A percentile compares a stretch with the other conserved stretches of the same genome.
Evolutionary conservation across 345 rosid species (phyloP).

Genomic region (Erucastrum elatum): DNA sequence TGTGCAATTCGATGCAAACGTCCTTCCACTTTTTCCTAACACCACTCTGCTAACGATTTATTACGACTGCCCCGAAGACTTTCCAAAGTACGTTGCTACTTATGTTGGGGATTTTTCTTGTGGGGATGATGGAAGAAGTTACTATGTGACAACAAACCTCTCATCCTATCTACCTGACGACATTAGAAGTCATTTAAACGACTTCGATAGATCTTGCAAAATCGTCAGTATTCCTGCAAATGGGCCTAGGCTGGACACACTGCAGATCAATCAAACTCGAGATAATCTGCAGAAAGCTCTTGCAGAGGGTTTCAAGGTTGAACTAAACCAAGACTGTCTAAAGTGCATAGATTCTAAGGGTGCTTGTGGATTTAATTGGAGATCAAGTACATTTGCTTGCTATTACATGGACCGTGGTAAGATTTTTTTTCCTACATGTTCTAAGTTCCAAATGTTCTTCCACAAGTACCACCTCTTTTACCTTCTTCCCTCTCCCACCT

Average conservation of each 20-base stretch:
- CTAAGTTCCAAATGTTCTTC: not conserved
- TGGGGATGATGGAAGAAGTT: not conserved
- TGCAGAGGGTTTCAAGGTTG: not conserved
- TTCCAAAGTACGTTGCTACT: not conserved
- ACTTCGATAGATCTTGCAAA: not conserved
- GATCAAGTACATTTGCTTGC: conserved; percentile 18
- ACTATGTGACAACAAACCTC: not conserved
- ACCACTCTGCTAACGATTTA: conserved; percentile 29
- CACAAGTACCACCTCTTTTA: not conserved
- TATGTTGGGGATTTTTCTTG: not conserved
- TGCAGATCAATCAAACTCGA: not conserved
- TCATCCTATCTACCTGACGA: not conserved
- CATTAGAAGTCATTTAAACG: no score
- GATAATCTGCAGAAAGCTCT: conserved; percentile 20
- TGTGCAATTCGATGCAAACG: not conserved
- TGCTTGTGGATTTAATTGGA: conserved; percentile 36
- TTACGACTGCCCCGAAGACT: conserved; percentile 25
- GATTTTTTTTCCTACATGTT: not conserved
- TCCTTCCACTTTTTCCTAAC: not conserved
- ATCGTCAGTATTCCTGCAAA: conserved; percentile 22
- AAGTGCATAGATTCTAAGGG: conserved; percentile 18
- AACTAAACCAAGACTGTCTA: conserved; percentile 6
- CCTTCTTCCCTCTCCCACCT: not conserved
- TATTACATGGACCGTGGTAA: not conserved
- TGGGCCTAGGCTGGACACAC: not conserved